Conservation (phyloP, 139 green algal species). For the Chlorella sp. region DNA sequence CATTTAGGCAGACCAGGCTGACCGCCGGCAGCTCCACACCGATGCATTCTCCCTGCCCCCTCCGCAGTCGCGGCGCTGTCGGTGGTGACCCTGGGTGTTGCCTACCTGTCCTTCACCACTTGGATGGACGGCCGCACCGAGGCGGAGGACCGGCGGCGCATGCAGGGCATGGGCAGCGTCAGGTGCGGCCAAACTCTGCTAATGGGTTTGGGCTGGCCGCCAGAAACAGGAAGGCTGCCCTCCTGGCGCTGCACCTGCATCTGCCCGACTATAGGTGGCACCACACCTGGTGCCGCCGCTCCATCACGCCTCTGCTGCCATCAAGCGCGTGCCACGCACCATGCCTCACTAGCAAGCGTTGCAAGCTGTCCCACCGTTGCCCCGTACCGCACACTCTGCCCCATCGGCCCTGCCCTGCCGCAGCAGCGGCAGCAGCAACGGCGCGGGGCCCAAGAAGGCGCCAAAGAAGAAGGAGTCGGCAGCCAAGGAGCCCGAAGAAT, state of each 20-base stretch:
- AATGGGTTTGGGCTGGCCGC: too few species aligned
- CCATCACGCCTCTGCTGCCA: too few species aligned
- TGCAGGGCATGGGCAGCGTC: neutral
- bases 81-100: constrained; percentile 50
- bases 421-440: neutral
- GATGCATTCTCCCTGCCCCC: too few species aligned
- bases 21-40: neutral
- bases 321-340: too few species aligned
- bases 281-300: too few species aligned
- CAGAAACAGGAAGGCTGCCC: too few species aligned
- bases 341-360: too few species aligned
- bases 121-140: constrained; percentile 46
- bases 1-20: too few species aligned
- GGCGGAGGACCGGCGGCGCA: constrained; percentile 29
- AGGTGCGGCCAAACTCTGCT: neutral
- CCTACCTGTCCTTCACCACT: constrained; percentile 43
- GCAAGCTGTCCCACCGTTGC: too few species aligned
- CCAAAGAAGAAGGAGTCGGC: neutral
- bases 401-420: neutral
- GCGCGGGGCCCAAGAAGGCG: neutral
- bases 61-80: constrained; percentile 36
- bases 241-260: too few species aligned
- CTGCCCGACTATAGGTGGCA: too few species aligned
- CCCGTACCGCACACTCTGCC: too few species aligned
- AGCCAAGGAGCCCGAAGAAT: constrained; percentile 1